Conservation (phyloP, 2,329 filamentous ascomycete species). For the Thermoascus crustaceus region DNA sequence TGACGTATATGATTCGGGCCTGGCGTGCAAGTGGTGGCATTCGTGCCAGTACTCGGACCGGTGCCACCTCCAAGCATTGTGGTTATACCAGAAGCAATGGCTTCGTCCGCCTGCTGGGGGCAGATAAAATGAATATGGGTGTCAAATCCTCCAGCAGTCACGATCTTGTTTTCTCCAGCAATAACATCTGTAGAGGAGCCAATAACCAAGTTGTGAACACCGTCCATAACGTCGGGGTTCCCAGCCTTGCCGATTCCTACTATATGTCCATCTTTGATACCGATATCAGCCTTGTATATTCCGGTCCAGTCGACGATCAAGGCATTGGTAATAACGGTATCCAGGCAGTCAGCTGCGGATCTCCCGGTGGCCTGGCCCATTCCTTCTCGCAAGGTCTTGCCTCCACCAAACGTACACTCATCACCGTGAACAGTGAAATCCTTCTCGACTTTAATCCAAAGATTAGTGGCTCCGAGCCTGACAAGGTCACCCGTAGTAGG, state of each 20-base stretch:
- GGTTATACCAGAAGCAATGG: slow-evolving; percentile 77
- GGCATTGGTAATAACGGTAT: slow-evolving; percentile 83
- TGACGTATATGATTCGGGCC: slow-evolving; percentile 72
- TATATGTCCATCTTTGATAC: slow-evolving; percentile 79
- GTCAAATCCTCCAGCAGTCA: slow-evolving; percentile 86
- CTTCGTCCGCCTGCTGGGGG: slow-evolving; percentile 80
- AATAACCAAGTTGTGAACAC: slow-evolving; percentile 72
- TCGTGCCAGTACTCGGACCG: slow-evolving; percentile 84
- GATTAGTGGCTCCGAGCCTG: slow-evolving; percentile 69
- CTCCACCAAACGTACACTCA: slow-evolving; percentile 90
- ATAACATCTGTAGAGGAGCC: slow-evolving; percentile 88
- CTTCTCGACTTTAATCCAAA: slow-evolving; percentile 85
- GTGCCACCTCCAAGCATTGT: slow-evolving; percentile 87
- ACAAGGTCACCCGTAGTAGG: slow-evolving; percentile 85
- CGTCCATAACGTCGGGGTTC: slow-evolving; percentile 95
- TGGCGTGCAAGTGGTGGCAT: slow-evolving; percentile 88
- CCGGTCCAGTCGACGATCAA: slow-evolving; percentile 84
- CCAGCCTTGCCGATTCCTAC: slow-evolving; percentile 88
- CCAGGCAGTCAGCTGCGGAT: slow-evolving; percentile 62
- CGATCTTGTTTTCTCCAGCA: slow-evolving; percentile 79
- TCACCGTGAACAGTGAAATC: slow-evolving; percentile 82
- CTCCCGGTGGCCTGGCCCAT: slow-evolving; percentile 89
- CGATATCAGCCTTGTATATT: slow-evolving; percentile 95
- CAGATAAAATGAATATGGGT: slow-evolving; percentile 92
- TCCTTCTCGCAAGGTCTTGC: slow-evolving; percentile 86